Evolutionary conservation across 495 filamentous ascomycete species (phyloP).

Genomic region (Astrocystis sublimbata): DNA sequence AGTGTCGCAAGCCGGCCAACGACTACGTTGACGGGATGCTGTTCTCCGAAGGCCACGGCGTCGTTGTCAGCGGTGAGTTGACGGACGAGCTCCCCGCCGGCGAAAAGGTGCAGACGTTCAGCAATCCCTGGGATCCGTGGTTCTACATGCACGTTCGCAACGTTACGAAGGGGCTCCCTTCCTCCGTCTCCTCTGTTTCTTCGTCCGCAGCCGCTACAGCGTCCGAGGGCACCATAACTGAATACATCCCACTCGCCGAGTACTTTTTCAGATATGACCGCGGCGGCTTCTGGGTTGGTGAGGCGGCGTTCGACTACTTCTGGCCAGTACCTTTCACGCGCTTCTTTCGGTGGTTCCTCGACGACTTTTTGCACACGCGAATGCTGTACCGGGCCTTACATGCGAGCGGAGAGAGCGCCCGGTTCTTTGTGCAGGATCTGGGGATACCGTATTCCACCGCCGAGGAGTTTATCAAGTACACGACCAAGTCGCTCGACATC

Average conservation of each 20-base stretch:
- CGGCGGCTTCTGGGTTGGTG: slow-evolving; percentile 61
- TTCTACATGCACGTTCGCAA: slow-evolving; percentile 53
- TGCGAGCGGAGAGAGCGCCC: slow-evolving; percentile 52
- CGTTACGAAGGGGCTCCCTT: slow-evolving; percentile 25
- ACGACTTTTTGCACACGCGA: slow-evolving; percentile 64
- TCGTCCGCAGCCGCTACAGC: slow-evolving; percentile 10
- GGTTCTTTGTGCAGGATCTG: slow-evolving; percentile 60
- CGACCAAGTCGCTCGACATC: slow-evolving; percentile 47
- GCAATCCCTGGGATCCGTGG: slow-evolving; percentile 53
- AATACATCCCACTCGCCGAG: slow-evolving; percentile 53
- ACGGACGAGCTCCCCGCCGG: slow-evolving; percentile 41
- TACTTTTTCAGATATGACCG: slow-evolving; percentile 63
- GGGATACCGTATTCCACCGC: slow-evolving; percentile 54
- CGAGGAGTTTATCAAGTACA: slow-evolving; percentile 55
- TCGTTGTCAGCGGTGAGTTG: slow-evolving; percentile 54
- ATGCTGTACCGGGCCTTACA: slow-evolving; percentile 65
- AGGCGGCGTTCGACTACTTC: slow-evolving; percentile 58
- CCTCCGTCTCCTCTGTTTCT: slow-evolving; percentile 14
- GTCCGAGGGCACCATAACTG: slow-evolving; percentile 27
- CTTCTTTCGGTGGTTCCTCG: slow-evolving; percentile 58
- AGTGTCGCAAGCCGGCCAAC: slow-evolving; percentile 30
- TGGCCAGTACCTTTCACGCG: slow-evolving; percentile 54
- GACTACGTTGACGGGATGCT: slow-evolving; percentile 53
- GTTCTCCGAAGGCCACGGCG: slow-evolving; percentile 52
- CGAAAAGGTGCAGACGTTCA: slow-evolving; percentile 43